Conservation (phyloP, 129 eudicot genomes). For the Centaurea solstitialis region DNA sequence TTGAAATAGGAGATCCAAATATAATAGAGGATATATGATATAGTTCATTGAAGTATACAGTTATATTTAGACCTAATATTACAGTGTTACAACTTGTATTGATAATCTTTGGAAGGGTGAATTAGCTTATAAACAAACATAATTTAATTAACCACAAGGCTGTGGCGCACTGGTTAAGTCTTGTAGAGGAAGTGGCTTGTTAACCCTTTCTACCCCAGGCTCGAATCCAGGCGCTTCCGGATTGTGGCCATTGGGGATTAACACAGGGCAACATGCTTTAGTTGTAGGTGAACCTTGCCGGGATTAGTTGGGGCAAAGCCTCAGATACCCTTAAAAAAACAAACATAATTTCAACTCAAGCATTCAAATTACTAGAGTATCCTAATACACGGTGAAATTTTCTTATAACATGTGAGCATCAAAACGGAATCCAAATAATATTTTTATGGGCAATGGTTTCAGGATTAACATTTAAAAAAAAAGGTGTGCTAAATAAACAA, state of each 20-base stretch:
- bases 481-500: background rate
- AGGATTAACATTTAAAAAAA: background rate
- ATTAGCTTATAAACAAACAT: background rate
- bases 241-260: no score
- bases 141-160: no score
- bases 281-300: no score
- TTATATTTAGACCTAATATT: background rate
- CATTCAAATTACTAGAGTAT: background rate
- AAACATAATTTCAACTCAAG: background rate
- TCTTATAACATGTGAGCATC: background rate
- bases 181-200: no score
- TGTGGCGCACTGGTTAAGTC: no score
- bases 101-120: background rate
- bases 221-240: no score
- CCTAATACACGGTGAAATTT: background rate
- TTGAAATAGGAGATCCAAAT: background rate
- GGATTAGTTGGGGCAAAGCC: no score
- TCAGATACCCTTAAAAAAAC: no score
- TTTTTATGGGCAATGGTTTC: background rate
- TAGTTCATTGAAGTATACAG: background rate
- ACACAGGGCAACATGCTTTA: no score
- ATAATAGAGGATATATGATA: background rate
- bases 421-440: background rate
- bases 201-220: no score
- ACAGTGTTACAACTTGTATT: background rate